phyloP scores from a whole-genome alignment of 306 rosid species.

The Vachellia collinsii region DNA sequence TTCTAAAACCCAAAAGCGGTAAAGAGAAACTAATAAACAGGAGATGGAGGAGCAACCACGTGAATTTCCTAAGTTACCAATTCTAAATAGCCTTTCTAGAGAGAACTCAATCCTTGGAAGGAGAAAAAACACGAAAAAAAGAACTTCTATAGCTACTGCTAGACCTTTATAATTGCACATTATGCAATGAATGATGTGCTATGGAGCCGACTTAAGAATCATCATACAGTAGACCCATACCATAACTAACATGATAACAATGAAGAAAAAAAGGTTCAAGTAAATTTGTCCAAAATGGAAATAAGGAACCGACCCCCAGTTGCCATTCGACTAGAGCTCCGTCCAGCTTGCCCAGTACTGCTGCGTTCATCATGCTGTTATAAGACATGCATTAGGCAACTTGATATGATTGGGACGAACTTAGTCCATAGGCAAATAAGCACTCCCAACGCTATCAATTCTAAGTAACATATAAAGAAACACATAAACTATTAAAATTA shows the following conservation, averaged over 20 bases:
- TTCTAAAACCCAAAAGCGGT: background rate
- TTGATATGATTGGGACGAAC: background rate
- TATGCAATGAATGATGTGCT: background rate
- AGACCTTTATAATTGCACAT: constrained; percentile 21
- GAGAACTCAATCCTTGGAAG: background rate
- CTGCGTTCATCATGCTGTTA: constrained; percentile 74
- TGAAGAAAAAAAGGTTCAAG: constrained; percentile 4
- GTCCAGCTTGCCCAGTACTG: constrained; percentile 60
- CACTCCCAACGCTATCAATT: constrained; percentile 16
- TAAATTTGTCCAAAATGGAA: constrained; percentile 5
- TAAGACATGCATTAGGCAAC: constrained; percentile 64
- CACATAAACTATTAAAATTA: background rate
- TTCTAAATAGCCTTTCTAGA: background rate
- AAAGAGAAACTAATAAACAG: background rate
- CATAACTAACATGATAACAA: constrained; percentile 2
- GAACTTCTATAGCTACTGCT: background rate
- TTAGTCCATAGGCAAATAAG: background rate
- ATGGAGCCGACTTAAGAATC: constrained; percentile 28
- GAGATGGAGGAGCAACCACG: background rate
- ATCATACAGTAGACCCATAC: background rate
- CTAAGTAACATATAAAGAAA: background rate
- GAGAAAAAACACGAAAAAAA: background rate
- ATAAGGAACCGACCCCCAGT: constrained; percentile 61
- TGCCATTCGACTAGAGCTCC: constrained; percentile 54
- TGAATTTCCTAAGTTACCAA: background rate